A percentile compares a stretch with the other conserved stretches of the same genome.
These are phyloP conservation scores for Pholiota conissans DNA, from an alignment of 768 basidiomycete species.

Conservation along the genomic window DNA sequence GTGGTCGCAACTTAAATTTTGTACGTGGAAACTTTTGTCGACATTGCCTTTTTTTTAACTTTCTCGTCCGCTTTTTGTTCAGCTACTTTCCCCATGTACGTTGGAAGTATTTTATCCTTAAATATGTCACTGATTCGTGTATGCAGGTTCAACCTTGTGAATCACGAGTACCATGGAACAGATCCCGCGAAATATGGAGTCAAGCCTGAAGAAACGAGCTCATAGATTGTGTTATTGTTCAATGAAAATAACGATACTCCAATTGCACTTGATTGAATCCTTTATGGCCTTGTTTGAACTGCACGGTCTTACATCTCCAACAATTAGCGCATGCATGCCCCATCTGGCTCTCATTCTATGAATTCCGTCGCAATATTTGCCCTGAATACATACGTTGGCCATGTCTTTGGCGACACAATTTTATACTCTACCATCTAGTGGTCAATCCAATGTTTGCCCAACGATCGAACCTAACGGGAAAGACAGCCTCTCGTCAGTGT, in stretches of 20 bases:
- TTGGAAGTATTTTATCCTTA: conserved; percentile 9
- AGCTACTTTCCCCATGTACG: conserved; percentile 81
- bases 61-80: conserved; percentile 16
- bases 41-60: conserved; percentile 3
- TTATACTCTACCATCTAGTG: no score
- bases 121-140: conserved; percentile 5
- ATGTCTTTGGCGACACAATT: no score
- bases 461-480: no score
- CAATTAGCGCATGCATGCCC: no score
- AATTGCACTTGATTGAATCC: neutral
- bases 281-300: no score
- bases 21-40: conserved; percentile 42
- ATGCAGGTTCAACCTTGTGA: conserved; percentile 90
- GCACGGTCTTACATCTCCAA: no score
- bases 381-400: no score
- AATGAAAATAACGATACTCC: neutral
- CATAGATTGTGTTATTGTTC: conserved; percentile 14
- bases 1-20: conserved; percentile 92
- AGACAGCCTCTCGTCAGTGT: no score
- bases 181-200: conserved; percentile 80
- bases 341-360: no score
- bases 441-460: no score
- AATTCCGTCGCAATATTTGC: no score
- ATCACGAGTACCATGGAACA: conserved; percentile 85
- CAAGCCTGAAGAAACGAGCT: conserved; percentile 31